Evolutionary conservation across 2,329 filamentous ascomycete genomes (phyloP).

Genomic region (Microdochium paspali): DNA sequence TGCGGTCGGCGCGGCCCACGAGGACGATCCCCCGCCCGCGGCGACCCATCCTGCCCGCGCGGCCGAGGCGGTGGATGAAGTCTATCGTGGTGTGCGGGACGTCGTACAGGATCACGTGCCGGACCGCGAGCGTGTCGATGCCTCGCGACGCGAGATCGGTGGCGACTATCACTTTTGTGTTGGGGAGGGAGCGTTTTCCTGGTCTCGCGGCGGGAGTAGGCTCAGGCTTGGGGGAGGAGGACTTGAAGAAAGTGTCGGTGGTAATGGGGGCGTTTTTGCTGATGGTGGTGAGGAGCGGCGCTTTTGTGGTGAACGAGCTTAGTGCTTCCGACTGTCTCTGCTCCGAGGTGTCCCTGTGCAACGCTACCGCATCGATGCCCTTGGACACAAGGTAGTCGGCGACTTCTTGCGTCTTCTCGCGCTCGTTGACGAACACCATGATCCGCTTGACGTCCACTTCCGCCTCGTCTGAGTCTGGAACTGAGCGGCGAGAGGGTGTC

Average conservation of each 20-base stretch:
- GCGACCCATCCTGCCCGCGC: slow-evolving; percentile 86
- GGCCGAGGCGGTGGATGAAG: slow-evolving; percentile 91
- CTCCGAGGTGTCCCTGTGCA: slow-evolving; percentile 77
- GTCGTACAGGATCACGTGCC: slow-evolving; percentile 89
- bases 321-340: slow-evolving; percentile 70
- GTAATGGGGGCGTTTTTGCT: slow-evolving; percentile 1
- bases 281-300: slow-evolving; percentile 23
- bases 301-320: slow-evolving; percentile 56
- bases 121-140: slow-evolving; percentile 86
- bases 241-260: neutral
- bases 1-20: slow-evolving; percentile 80
- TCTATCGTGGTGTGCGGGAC: slow-evolving; percentile 98
- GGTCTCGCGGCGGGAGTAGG: slow-evolving; percentile 16
- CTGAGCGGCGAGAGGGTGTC: neutral
- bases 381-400: slow-evolving; percentile 72
- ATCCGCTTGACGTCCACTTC: slow-evolving; percentile 69
- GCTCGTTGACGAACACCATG: slow-evolving; percentile 94
- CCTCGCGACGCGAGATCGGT: slow-evolving; percentile 89
- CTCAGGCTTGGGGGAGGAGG: slow-evolving; percentile 12
- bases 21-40: slow-evolving; percentile 84
- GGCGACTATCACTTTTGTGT: slow-evolving; percentile 86
- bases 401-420: slow-evolving; percentile 76
- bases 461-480: slow-evolving; percentile 41
- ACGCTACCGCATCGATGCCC: slow-evolving; percentile 77
- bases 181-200: slow-evolving; percentile 47